phyloP scores from a whole-genome alignment of 768 basidiomycete genomes.

The Mycena filopes region DNA sequence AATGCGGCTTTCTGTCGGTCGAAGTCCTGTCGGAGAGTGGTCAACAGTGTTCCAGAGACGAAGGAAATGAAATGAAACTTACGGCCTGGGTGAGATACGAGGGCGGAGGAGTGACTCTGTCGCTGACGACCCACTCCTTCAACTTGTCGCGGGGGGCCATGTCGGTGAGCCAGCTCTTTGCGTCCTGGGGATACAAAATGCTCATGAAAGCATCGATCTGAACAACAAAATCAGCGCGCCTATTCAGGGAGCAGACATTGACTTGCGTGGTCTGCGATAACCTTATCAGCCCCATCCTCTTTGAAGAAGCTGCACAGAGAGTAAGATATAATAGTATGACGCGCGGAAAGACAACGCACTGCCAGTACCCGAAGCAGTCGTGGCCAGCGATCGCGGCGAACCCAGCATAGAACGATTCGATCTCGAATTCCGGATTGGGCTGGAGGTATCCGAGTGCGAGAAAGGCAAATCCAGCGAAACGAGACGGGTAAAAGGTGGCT shows the following conservation, averaged over 20 bases:
- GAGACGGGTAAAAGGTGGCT: slow-evolving; percentile 49
- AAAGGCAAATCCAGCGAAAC: slow-evolving; percentile 54
- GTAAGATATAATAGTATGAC: background rate
- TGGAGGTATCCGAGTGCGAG: slow-evolving; percentile 48
- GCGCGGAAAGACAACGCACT: background rate
- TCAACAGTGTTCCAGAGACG: no score
- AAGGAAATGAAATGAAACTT: slow-evolving; percentile 4
- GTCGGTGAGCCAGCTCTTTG: slow-evolving; percentile 49
- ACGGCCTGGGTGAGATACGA: slow-evolving; percentile 47
- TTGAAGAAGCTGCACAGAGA: background rate
- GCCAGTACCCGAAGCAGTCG: no score
- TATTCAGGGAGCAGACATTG: no score
- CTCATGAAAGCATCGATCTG: slow-evolving; percentile 53
- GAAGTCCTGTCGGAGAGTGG: no score
- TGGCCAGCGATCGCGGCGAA: background rate
- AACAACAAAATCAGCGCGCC: background rate
- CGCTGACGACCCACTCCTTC: slow-evolving; percentile 45
- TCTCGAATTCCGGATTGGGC: slow-evolving; percentile 39
- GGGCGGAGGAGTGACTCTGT: slow-evolving; percentile 40
- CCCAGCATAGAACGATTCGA: slow-evolving; percentile 22
- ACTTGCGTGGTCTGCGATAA: slow-evolving; percentile 50
- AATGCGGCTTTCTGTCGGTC: no score
- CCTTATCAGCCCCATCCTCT: slow-evolving; percentile 43
- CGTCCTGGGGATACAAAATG: slow-evolving; percentile 45
- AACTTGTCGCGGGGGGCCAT: slow-evolving; percentile 48